Percentiles rank a stretch among this genome's conserved stretches.
Evolutionary conservation across 805 yeast species (phyloP).

Genomic region (Pichia ethanolica): DNA sequence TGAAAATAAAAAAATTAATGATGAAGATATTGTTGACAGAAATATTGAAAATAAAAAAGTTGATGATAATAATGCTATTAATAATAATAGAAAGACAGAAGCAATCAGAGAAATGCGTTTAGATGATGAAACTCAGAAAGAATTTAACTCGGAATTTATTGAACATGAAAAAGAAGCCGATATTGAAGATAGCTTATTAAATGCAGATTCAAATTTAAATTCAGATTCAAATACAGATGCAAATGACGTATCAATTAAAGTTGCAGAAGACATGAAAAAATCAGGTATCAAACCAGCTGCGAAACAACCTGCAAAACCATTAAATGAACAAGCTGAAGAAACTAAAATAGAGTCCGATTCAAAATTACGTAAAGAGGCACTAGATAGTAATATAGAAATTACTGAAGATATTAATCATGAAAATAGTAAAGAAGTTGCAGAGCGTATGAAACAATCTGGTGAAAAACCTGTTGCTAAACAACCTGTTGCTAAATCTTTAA

Average conservation of each 20-base stretch:
- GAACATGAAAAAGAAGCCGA: background rate
- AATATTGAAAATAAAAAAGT: background rate
- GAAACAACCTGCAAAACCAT: constrained; percentile 20
- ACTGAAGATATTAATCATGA: background rate
- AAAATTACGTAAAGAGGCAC: background rate
- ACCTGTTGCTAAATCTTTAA: constrained; percentile 22
- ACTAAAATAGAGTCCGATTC: constrained; percentile 2
- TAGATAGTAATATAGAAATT: background rate
- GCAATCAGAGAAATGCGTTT: background rate
- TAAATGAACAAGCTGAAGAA: constrained; percentile 20
- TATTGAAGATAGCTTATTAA: background rate
- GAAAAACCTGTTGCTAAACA: constrained; percentile 20
- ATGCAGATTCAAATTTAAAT: too few species aligned
- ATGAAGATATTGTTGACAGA: background rate
- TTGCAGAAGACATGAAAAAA: constrained; percentile 1
- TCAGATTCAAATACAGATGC: background rate
- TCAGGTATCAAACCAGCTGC: too few species aligned
- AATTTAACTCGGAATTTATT: background rate
- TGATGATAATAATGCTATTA: background rate
- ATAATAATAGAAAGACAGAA: background rate
- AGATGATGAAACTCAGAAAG: background rate
- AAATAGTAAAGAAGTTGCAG: constrained; percentile 20
- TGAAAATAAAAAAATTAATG: background rate
- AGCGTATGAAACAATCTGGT: constrained; percentile 17
- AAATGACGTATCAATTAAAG: constrained; percentile 1